Conservation (phyloP, 1,284 basidiomycete genomes). For the Cutaneotrichosporon curvatum region DNA sequence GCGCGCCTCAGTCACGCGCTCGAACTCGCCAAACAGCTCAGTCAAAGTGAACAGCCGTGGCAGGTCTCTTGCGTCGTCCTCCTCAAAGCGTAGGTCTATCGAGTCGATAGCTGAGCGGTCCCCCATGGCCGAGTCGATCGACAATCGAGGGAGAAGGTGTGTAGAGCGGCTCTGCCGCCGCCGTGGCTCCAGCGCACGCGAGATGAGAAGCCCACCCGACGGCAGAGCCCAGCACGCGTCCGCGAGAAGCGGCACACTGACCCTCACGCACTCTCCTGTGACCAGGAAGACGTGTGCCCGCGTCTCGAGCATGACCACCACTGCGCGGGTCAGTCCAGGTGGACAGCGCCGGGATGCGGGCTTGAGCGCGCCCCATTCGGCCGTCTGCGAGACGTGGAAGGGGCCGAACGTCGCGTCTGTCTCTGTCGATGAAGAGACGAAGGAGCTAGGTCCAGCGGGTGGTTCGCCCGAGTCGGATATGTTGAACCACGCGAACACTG, state of each 20-base stretch:
- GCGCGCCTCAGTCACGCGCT: constrained; percentile 50
- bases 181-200: constrained; percentile 52
- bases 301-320: constrained; percentile 71
- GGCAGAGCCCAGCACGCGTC: constrained; percentile 65
- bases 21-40: constrained; percentile 67
- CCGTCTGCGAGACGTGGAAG: constrained; percentile 33
- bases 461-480: constrained; percentile 1
- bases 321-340: constrained; percentile 47
- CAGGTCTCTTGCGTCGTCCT: constrained; percentile 58
- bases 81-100: not conserved
- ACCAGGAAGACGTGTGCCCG: constrained; percentile 65
- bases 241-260: constrained; percentile 75
- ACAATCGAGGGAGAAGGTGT: not conserved
- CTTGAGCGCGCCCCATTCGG: constrained; percentile 1
- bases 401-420: constrained; percentile 32
- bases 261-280: constrained; percentile 66
- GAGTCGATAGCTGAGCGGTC: constrained; percentile 1
- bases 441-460: not conserved
- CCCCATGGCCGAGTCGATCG: not conserved
- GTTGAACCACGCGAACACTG: constrained; percentile 55
- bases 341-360: not conserved
- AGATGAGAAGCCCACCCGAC: constrained; percentile 49
- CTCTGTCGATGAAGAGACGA: not conserved
- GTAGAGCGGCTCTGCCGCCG: constrained; percentile 1
- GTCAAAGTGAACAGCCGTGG: constrained; percentile 71